A percentile compares a stretch with the other conserved stretches of the same genome.
phyloP scores from a whole-genome alignment of 2,329 filamentous ascomycete species.

The Drechslerella coelobrocha region DNA sequence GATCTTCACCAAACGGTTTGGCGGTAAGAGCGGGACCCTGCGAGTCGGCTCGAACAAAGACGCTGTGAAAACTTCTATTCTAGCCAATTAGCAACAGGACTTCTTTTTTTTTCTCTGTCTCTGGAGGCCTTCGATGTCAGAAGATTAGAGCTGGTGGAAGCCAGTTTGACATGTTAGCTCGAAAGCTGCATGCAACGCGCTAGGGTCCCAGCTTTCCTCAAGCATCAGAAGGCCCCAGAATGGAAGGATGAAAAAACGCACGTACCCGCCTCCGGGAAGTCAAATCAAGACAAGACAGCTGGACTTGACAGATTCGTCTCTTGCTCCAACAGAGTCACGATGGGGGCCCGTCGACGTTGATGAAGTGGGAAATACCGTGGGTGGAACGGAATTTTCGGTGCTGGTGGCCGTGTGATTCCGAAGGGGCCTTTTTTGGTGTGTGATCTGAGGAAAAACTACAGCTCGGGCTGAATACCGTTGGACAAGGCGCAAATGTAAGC shows the following conservation, averaged over 20 bases:
- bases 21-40: constrained; percentile 34
- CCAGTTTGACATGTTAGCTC: constrained; percentile 35
- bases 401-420: constrained; percentile 59
- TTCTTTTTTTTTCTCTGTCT: too few species aligned
- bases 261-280: constrained; percentile 43
- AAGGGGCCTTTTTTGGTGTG: constrained; percentile 6
- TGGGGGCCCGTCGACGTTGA: constrained; percentile 9
- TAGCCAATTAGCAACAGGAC: constrained; percentile 35
- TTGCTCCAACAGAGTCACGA: constrained; percentile 31
- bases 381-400: constrained; percentile 75
- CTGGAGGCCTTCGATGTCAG: constrained; percentile 6
- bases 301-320: constrained; percentile 43
- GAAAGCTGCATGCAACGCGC: constrained; percentile 49
- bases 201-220: constrained; percentile 36
- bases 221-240: constrained; percentile 27
- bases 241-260: constrained; percentile 33
- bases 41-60: constrained; percentile 35
- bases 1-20: constrained; percentile 18
- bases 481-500: constrained; percentile 50
- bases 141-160: constrained; percentile 22
- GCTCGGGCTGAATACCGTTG: constrained; percentile 45
- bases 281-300: constrained; percentile 37
- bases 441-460: constrained; percentile 34
- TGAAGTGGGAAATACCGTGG: constrained; percentile 68
- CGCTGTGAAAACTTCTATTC: constrained; percentile 33